Percentiles rank a stretch among this genome's conserved stretches.
phyloP scores from a whole-genome alignment of 2,329 filamentous ascomycete genomes.

The Talaromyces sp. region DNA sequence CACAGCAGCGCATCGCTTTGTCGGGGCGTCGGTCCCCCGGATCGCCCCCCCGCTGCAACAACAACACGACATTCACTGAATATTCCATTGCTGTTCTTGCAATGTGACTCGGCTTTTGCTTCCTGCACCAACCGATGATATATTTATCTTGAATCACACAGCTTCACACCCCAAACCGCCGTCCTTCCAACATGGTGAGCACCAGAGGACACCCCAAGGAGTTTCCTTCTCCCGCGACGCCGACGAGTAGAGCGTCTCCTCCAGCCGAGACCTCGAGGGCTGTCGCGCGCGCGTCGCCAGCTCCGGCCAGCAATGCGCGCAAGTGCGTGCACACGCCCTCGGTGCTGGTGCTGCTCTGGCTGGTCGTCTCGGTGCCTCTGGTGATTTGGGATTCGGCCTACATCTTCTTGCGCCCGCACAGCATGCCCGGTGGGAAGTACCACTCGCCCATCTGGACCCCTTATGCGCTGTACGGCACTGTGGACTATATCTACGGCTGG shows the following conservation, averaged over 20 bases:
- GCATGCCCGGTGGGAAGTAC: constrained; percentile 69
- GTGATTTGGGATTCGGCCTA: constrained; percentile 78
- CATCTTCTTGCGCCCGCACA: constrained; percentile 71
- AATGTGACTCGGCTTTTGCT: background rate
- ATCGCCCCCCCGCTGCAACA: background rate
- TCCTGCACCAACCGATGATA: background rate
- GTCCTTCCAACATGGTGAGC: constrained; percentile 45
- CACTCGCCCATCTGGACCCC: constrained; percentile 69
- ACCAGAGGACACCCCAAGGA: constrained; percentile 50
- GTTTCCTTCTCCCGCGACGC: constrained; percentile 35
- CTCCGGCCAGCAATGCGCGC: constrained; percentile 15
- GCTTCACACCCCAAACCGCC: background rate
- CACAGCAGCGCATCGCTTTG: background rate
- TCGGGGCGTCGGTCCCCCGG: background rate
- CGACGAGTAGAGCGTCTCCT: constrained; percentile 20
- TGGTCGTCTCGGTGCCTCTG: constrained; percentile 67
- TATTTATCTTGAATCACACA: background rate
- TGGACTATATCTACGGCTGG: constrained; percentile 79
- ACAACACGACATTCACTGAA: background rate
- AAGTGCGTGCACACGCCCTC: constrained; percentile 56
- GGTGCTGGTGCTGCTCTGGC: constrained; percentile 61
- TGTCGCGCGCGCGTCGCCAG: constrained; percentile 18
- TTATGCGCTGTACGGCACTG: constrained; percentile 71
- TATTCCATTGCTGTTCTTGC: background rate
- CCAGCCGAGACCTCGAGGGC: constrained; percentile 18